Evolutionary conservation across 2,329 filamentous ascomycete species (phyloP), one percentile per base, ranked within the genome.

Genomic region (Aureobasidium sp.): DNA sequence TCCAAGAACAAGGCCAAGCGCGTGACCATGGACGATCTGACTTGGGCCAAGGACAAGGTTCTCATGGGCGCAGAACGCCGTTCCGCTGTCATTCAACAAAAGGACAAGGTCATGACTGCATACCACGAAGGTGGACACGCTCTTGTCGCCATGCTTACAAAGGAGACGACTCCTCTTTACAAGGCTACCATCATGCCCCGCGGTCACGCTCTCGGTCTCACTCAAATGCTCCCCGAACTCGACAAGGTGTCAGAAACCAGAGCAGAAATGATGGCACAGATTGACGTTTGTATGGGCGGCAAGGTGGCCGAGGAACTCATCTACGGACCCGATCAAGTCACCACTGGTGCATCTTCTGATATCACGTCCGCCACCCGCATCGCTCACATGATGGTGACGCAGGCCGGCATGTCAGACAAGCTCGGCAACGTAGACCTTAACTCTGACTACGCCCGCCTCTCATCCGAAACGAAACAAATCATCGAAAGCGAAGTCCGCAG

Each of bases 11-110:
- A 92, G 75, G 83, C 88, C 40, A 79, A 79, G 62, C 82, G 86
- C 47, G 89, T 99, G 57, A 82, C 83, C 13, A 87, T 90, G 73
- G 75, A 81, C 35, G 91, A 97, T 70, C 86, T 97, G 65, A 92
- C 96, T 67, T 99, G 93, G 92, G 94, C 94, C 61, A 97, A 95
- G 75, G 94, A 99, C 78, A 94, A 94, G 76, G 89, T 99, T 58
- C 87, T 96, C 73, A 96, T 99, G 90, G 94, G 94, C 38, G 89
- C 93, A 2, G 94, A 99, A 77, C 85, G 87, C 70, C 89, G 86
- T 72, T 95, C 87, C 66, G 90, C 93, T 75, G 83, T 96, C 60
- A 93, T 99, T 60, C 89, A 88, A 45, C 85, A 93, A 65, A 91
- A 95, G 76, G 94, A 99, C 76, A 97, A 95, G 78, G 83, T 94